Percentiles rank a stretch among this genome's conserved stretches.
Evolutionary conservation across 345 rosid genomes (phyloP).

Genomic region (Ricinus communis): DNA sequence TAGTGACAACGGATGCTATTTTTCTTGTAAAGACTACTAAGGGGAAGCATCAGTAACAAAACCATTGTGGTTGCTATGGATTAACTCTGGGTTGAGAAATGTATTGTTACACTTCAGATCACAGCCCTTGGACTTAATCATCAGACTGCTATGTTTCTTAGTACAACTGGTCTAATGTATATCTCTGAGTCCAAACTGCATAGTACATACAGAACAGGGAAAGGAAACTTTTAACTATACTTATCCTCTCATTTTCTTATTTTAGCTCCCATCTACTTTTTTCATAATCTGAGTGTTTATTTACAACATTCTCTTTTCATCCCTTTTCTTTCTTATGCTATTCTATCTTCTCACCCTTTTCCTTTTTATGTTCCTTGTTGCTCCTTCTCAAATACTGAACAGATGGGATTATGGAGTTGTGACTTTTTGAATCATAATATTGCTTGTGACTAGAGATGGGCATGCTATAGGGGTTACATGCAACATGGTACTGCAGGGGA

Average conservation of each 20-base stretch:
- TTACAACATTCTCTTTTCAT: neutral
- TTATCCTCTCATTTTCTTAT: neutral
- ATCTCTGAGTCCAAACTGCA: too few species aligned
- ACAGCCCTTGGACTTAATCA: neutral
- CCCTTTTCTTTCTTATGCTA: neutral
- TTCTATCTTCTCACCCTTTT: neutral
- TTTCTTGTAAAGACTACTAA: too few species aligned
- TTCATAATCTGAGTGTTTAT: neutral
- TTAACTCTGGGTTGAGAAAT: neutral
- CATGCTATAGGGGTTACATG: neutral
- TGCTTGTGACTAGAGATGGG: neutral
- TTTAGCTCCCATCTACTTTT: neutral
- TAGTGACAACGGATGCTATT: too few species aligned
- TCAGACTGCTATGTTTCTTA: neutral
- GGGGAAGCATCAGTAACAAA: too few species aligned
- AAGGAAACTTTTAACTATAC: neutral
- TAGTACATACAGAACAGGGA: neutral
- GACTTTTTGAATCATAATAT: neutral
- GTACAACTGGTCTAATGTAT: neutral
- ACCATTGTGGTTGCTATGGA: neutral
- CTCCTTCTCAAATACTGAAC: neutral
- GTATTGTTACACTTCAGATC: neutral
- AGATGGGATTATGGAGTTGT: neutral
- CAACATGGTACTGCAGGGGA: neutral
- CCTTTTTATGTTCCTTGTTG: neutral